These are phyloP conservation scores for Puccinia novopanici DNA, from an alignment of 1,284 basidiomycete species.

Conservation along the genomic window DNA sequence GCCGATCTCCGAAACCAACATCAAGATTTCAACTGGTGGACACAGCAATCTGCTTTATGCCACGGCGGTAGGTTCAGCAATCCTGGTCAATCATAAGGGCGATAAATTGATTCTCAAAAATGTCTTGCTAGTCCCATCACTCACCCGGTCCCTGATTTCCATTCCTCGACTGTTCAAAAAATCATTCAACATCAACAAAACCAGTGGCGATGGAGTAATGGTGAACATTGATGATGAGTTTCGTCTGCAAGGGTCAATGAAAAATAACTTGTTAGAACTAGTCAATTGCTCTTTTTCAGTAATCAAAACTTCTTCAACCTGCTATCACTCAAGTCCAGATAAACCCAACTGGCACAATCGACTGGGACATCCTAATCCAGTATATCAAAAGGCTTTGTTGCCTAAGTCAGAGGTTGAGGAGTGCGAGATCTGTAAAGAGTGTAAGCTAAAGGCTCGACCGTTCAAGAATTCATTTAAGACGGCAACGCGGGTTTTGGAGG, in stretches of 20 bases:
- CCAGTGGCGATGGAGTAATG: too few relatives aligned
- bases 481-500: not conserved
- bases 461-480: not conserved
- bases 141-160: not conserved
- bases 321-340: not conserved
- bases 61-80: not conserved
- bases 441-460: not conserved
- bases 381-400: too few relatives aligned
- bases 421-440: not conserved
- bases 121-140: not conserved
- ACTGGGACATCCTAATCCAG: not conserved
- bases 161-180: not conserved
- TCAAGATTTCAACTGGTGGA: not conserved
- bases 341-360: not conserved
- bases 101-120: not conserved
- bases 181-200: not conserved
- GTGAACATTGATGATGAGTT: too few relatives aligned
- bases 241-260: not conserved
- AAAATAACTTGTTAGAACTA: not conserved
- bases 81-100: not conserved
- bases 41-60: not conserved
- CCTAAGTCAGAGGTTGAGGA: not conserved
- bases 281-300: not conserved
- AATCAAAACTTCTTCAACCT: not conserved
- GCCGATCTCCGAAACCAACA: not conserved